These are phyloP conservation scores for Psilocybe tampanensis DNA, from an alignment of 768 basidiomycete genomes.

Conservation along the genomic window DNA sequence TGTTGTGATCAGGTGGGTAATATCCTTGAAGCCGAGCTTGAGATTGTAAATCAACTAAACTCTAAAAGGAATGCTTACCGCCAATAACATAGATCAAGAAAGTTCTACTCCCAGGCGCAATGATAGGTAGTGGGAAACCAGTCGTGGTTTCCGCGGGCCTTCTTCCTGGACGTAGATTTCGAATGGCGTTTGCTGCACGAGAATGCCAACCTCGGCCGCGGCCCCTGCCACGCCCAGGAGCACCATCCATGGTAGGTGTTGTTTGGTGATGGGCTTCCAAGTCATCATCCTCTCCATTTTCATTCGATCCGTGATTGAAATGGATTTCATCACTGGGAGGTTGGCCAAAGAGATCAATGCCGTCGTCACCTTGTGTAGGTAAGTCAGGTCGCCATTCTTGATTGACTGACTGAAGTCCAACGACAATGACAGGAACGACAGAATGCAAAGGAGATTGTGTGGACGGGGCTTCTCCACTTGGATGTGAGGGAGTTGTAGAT, in stretches of 20 bases:
- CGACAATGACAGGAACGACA: constrained; percentile 83
- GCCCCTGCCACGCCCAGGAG: constrained; percentile 18
- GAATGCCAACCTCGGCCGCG: constrained; percentile 51
- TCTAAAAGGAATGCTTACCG: constrained; percentile 42
- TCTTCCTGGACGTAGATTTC: constrained; percentile 51
- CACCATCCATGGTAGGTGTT: constrained; percentile 2
- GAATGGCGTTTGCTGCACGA: constrained; percentile 63
- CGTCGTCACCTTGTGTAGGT: constrained; percentile 20
- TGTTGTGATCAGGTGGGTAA: constrained; percentile 87
- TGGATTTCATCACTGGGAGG: constrained; percentile 11
- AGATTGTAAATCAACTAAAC: not conserved
- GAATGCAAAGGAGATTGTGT: constrained; percentile 32
- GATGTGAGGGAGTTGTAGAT: constrained; percentile 5
- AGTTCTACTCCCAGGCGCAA: constrained; percentile 56
- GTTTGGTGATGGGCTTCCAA: constrained; percentile 11
- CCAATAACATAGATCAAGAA: constrained; percentile 93
- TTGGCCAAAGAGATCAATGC: constrained; percentile 19
- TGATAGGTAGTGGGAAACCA: constrained; percentile 11
- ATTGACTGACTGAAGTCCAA: constrained; percentile 78
- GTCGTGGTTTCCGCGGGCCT: constrained; percentile 22
- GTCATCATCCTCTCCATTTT: constrained; percentile 13
- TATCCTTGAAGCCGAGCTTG: constrained; percentile 56
- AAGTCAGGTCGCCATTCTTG: constrained; percentile 39
- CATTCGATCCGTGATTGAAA: not conserved
- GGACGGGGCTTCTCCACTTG: constrained; percentile 4